These are phyloP conservation scores for Populus hybrid DNA, from an alignment of 441 rosid genomes.

Conservation along the genomic window DNA sequence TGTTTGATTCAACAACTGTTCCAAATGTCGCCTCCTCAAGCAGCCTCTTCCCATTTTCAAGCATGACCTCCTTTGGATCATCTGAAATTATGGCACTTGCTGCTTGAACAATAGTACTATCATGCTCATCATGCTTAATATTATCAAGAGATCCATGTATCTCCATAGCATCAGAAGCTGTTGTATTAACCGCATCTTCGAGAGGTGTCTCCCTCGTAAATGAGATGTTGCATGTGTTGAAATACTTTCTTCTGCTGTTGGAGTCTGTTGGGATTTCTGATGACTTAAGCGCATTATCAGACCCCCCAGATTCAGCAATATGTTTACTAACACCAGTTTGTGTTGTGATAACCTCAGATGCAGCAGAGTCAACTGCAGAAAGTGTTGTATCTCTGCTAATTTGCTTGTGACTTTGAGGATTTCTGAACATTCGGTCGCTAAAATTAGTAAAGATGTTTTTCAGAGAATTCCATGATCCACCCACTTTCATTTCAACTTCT, in stretches of 20 bases:
- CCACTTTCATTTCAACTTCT: not conserved
- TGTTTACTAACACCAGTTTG: not conserved
- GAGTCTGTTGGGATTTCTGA: constrained; percentile 7
- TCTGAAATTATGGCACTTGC: constrained; percentile 2
- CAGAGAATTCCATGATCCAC: constrained; percentile 8
- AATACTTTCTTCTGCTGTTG: not conserved
- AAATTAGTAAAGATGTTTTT: constrained; percentile 10
- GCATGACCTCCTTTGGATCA: not conserved
- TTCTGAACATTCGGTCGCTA: constrained; percentile 11
- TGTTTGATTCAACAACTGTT: not conserved
- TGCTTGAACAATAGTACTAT: not conserved
- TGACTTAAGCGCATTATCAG: not conserved
- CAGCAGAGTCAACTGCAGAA: not conserved
- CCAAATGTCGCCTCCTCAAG: not conserved
- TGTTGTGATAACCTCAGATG: not conserved
- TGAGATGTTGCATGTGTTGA: constrained; percentile 10
- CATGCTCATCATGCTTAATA: not conserved
- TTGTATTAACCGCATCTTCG: not conserved
- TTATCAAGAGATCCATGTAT: not conserved
- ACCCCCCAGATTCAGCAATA: not conserved
- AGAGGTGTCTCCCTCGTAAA: not conserved
- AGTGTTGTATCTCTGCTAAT: not conserved
- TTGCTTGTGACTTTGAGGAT: not conserved
- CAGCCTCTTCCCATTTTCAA: not conserved
- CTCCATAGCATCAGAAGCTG: not conserved